Percentiles rank a stretch among this genome's conserved stretches.
Evolutionary conservation across 2,329 filamentous ascomycete genomes (phyloP).

Genomic region (Penicillium crustosum): DNA sequence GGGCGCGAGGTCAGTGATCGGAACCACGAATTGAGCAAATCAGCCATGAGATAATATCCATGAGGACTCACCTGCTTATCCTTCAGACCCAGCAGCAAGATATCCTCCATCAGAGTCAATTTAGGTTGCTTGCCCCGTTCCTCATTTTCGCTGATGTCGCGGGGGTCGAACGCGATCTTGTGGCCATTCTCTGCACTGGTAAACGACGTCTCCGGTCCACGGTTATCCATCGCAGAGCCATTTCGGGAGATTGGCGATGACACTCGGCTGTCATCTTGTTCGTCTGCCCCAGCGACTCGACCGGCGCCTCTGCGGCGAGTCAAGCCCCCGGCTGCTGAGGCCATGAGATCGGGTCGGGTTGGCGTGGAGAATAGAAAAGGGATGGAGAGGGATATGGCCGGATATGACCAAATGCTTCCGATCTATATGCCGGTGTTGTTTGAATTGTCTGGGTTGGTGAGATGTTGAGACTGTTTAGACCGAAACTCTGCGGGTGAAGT

Average conservation of each 20-base stretch:
- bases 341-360: constrained; percentile 49
- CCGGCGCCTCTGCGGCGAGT: constrained; percentile 68
- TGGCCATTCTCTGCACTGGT: constrained; percentile 86
- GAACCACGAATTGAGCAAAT: constrained; percentile 5
- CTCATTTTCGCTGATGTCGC: constrained; percentile 94
- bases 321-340: constrained; percentile 65
- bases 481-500: constrained; percentile 26
- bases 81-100: constrained; percentile 90
- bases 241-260: constrained; percentile 63
- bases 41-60: constrained; percentile 2
- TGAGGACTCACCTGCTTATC: constrained; percentile 83
- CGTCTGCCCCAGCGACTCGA: constrained; percentile 58
- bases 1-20: constrained; percentile 23
- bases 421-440: constrained; percentile 24
- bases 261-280: constrained; percentile 64
- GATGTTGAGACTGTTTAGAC: constrained; percentile 24
- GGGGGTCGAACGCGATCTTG: constrained; percentile 96
- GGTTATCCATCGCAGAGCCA: constrained; percentile 57
- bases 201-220: constrained; percentile 75
- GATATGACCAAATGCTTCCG: constrained; percentile 9
- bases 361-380: constrained; percentile 15
- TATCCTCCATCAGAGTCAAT: constrained; percentile 97
- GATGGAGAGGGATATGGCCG: constrained; percentile 8
- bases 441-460: constrained; percentile 25
- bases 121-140: constrained; percentile 98